Conservation (phyloP, 345 rosid genomes). For the Carallia brachiata region DNA sequence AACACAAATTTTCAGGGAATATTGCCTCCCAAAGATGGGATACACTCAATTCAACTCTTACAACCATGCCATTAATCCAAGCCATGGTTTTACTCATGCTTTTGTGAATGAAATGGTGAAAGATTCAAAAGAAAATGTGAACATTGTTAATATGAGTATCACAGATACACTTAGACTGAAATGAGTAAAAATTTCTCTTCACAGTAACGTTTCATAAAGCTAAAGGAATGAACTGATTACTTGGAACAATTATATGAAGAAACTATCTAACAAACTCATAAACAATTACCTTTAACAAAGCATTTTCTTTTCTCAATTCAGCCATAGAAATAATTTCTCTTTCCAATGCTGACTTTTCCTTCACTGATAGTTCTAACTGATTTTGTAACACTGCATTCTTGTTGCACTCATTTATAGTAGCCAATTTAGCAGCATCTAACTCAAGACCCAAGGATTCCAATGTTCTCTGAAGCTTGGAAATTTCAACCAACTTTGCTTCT, state of each 20-base stretch:
- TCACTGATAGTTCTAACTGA: constrained; percentile 68
- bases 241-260: neutral
- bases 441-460: constrained; percentile 79
- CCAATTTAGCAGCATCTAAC: constrained; percentile 89
- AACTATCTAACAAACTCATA: neutral
- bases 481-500: constrained; percentile 67
- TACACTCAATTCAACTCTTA: neutral
- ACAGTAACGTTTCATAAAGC: neutral
- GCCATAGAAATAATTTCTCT: constrained; percentile 61
- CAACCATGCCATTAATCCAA: neutral
- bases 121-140: neutral
- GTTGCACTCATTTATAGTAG: constrained; percentile 81
- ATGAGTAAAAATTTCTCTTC: neutral
- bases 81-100: neutral
- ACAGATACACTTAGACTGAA: neutral
- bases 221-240: neutral
- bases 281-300: constrained; percentile 57
- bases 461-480: constrained; percentile 66
- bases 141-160: neutral
- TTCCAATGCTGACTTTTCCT: constrained; percentile 72
- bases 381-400: constrained; percentile 81
- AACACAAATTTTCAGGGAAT: constrained; percentile 1
- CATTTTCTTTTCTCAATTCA: constrained; percentile 71
- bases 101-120: neutral
- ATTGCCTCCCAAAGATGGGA: neutral